Percentiles rank a stretch among this genome's conserved stretches.
phyloP scores from a whole-genome alignment of 1,284 basidiomycete species.

The Tilletia caries region DNA sequence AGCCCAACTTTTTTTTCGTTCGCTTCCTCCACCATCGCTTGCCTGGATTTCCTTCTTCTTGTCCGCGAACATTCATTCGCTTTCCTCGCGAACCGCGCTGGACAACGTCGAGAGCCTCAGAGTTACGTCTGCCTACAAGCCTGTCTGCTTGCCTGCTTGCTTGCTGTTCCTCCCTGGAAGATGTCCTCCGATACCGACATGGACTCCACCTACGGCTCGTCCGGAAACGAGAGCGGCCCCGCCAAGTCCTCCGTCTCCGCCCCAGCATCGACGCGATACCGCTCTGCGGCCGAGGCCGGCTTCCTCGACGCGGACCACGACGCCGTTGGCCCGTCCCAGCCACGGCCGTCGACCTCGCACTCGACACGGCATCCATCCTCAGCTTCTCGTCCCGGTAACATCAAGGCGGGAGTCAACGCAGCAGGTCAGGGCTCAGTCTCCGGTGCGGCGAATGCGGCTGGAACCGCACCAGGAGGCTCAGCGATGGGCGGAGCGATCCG shows the following conservation, averaged over 20 bases:
- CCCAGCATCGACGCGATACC: conserved; percentile 6
- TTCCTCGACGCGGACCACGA: conserved; percentile 5
- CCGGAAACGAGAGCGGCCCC: conserved; percentile 6
- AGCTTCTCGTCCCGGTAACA: background rate
- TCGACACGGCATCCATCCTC: conserved; percentile 10
- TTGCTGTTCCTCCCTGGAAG: background rate
- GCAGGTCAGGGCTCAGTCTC: background rate
- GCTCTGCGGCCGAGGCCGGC: background rate
- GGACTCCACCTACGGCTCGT: conserved; percentile 13
- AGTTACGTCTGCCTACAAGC: no score
- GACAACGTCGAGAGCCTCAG: no score
- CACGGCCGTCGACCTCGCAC: conserved; percentile 8
- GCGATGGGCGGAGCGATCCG: background rate
- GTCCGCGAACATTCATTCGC: no score
- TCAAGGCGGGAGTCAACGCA: background rate
- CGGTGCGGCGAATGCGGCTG: background rate
- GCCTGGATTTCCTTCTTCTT: no score
- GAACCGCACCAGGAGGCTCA: background rate
- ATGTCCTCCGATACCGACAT: conserved; percentile 11
- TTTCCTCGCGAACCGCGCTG: no score
- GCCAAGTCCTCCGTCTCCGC: conserved; percentile 11
- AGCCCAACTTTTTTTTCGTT: no score
- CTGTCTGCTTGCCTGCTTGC: no score
- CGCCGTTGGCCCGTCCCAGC: background rate
- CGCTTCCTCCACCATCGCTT: no score